These are phyloP conservation scores for Termitomyces titanicus DNA, from an alignment of 768 basidiomycete genomes.

Conservation along the genomic window DNA sequence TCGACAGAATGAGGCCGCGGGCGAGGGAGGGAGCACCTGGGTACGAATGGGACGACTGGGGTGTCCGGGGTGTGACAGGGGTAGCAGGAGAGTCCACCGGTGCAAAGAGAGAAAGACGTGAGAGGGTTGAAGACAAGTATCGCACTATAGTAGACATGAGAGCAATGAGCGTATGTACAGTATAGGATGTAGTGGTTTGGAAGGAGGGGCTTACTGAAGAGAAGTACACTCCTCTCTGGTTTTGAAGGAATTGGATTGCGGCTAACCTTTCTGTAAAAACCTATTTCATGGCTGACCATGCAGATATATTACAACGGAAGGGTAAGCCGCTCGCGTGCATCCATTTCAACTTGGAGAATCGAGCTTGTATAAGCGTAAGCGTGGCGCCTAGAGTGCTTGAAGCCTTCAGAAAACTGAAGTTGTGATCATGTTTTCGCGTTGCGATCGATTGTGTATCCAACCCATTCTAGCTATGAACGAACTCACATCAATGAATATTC, in stretches of 20 bases:
- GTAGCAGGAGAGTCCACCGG: background rate
- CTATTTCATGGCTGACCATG: background rate
- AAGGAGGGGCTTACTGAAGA: background rate
- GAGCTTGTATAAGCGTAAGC: no score
- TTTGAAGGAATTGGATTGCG: background rate
- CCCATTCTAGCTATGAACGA: no score
- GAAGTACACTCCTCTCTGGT: background rate
- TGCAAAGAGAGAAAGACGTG: background rate
- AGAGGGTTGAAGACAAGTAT: conserved; percentile 6
- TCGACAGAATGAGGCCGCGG: conserved; percentile 2
- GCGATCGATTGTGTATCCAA: no score
- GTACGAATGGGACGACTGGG: background rate
- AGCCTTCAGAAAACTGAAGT: no score
- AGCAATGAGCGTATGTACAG: conserved; percentile 9
- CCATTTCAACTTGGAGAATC: no score
- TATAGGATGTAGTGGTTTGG: conserved; percentile 8
- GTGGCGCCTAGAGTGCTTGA: no score
- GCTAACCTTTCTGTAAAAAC: background rate
- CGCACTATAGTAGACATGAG: conserved; percentile 8
- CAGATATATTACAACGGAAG: no score
- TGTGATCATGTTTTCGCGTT: no score
- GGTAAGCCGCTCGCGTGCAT: no score
- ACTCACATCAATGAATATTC: no score
- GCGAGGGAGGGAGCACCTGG: background rate
- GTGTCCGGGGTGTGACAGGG: background rate